Percentiles rank a stretch among this genome's conserved stretches.
Conservation (phyloP, 1,284 basidiomycete species). For the Vanrija sp. region DNA sequence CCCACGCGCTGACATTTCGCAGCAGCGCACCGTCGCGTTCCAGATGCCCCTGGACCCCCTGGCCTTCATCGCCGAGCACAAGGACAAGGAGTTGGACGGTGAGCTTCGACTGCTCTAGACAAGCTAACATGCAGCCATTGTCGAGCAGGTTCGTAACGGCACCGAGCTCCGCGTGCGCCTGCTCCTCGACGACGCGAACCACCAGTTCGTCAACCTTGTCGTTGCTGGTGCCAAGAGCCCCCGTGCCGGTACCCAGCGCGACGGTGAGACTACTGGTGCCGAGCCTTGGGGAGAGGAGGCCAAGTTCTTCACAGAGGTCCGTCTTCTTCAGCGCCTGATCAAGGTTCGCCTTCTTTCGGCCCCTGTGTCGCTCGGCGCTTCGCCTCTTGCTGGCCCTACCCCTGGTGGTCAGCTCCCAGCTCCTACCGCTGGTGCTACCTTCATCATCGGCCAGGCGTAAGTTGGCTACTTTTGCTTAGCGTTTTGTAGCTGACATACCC, state of each 20-base stretch:
- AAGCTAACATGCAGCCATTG: constrained; percentile 60
- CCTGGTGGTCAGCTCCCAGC: constrained; percentile 51
- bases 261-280: constrained; percentile 60
- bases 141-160: constrained; percentile 92
- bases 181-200: constrained; percentile 77
- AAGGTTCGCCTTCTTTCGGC: constrained; percentile 83
- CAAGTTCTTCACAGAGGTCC: constrained; percentile 88
- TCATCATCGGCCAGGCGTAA: constrained; percentile 81
- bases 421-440: constrained; percentile 59
- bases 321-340: constrained; percentile 83
- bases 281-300: constrained; percentile 88
- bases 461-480: constrained; percentile 21
- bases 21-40: constrained; percentile 73
- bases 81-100: constrained; percentile 84
- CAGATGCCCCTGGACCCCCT: constrained; percentile 87
- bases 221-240: constrained; percentile 82
- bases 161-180: constrained; percentile 84
- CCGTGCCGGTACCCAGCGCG: constrained; percentile 61
- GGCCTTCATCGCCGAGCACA: constrained; percentile 85
- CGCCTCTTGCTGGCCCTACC: constrained; percentile 64
- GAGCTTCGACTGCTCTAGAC: constrained; percentile 20
- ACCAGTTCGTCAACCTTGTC: constrained; percentile 55
- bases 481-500: constrained; percentile 20
- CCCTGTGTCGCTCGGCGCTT: constrained; percentile 68
- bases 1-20: not conserved